These are phyloP conservation scores for Oryza punctata DNA, from an alignment of 176 grass and related monocot species.

Conservation along the genomic window DNA sequence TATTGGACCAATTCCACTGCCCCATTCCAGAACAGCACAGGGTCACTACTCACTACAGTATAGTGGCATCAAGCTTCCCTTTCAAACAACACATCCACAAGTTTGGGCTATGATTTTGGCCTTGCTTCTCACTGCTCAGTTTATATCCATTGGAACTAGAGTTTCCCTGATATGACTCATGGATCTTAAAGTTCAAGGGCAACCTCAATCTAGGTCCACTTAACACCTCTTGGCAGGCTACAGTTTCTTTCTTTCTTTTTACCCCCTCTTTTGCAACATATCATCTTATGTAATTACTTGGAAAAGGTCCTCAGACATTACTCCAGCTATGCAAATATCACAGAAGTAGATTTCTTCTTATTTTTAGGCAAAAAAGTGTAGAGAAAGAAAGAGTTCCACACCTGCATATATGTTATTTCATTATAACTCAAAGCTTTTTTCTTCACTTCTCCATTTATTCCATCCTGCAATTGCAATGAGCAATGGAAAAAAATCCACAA, in stretches of 20 bases:
- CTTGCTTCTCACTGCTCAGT: neutral
- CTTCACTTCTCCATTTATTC: constrained; percentile 91
- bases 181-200: neutral
- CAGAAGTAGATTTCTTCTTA: neutral
- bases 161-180: neutral
- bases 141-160: neutral
- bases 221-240: neutral
- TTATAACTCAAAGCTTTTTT: constrained; percentile 90
- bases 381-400: constrained; percentile 31
- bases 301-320: neutral
- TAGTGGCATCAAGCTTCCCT: neutral
- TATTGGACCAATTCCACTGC: neutral
- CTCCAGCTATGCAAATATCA: constrained; percentile 15
- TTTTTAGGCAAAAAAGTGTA: constrained; percentile 27
- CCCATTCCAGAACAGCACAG: constrained; percentile 12
- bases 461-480: constrained; percentile 71
- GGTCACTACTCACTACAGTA: constrained; percentile 5
- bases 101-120: neutral
- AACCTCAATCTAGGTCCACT: neutral
- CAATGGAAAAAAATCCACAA: constrained; percentile 28
- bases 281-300: neutral
- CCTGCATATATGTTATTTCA: constrained; percentile 91
- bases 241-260: neutral
- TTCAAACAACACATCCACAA: neutral
- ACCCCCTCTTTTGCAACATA: neutral